Evolutionary conservation across 192 early-diverging fungal species (phyloP).

Genomic region (Entomortierella lignicola): DNA sequence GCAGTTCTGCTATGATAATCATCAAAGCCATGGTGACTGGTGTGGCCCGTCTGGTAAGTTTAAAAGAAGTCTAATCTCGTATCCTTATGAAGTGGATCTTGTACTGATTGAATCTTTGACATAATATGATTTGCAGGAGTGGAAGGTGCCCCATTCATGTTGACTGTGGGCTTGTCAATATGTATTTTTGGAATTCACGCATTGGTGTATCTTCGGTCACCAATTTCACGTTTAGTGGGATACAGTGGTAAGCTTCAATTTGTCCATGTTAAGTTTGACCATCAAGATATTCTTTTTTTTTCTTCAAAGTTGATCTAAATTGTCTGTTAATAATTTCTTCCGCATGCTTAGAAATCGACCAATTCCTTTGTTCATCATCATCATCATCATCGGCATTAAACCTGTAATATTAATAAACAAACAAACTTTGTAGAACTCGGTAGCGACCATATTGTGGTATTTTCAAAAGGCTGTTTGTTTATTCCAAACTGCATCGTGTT

Average conservation of each 20-base stretch:
- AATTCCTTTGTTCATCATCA: constrained; percentile 22
- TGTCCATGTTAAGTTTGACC: too few species aligned
- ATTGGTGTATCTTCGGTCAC: constrained; percentile 18
- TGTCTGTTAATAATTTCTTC: not conserved
- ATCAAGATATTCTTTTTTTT: not conserved
- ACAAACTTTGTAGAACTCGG: too few species aligned
- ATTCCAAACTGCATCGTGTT: not conserved
- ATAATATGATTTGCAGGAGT: constrained; percentile 35
- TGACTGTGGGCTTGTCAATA: constrained; percentile 38
- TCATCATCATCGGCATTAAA: not conserved
- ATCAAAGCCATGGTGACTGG: constrained; percentile 36
- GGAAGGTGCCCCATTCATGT: constrained; percentile 46
- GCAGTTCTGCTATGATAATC: constrained; percentile 21
- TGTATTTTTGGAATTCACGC: constrained; percentile 39
- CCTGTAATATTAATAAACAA: not conserved
- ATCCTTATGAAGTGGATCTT: not conserved
- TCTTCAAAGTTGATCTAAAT: not conserved
- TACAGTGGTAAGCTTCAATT: constrained; percentile 37
- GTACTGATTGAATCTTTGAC: not conserved
- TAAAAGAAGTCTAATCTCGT: too few species aligned
- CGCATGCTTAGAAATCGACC: constrained; percentile 31
- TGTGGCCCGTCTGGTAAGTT: constrained; percentile 44
- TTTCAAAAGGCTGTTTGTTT: not conserved
- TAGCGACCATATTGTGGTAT: not conserved
- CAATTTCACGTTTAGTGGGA: constrained; percentile 38